Percentiles rank a stretch among this genome's conserved stretches.
Conservation (phyloP, 2,329 filamentous ascomycete species). For the Microcyclospora tardicrescens region DNA sequence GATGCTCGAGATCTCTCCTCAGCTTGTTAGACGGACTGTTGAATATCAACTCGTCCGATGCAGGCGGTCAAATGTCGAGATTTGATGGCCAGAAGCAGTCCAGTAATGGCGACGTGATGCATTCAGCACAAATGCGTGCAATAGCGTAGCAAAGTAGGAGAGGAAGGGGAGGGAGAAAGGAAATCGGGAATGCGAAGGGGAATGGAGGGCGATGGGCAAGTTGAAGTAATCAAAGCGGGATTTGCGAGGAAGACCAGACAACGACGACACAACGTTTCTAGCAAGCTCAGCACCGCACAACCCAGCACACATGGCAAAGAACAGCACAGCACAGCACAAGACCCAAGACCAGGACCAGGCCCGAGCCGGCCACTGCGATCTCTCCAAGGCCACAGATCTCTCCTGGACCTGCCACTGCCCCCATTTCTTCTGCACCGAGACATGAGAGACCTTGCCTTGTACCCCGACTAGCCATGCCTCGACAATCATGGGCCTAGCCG, state of each 20-base stretch:
- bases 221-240: neutral
- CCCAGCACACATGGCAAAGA: slow-evolving; percentile 4
- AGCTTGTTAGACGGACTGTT: too few relatives aligned
- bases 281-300: slow-evolving; percentile 4
- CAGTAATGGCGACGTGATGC: neutral
- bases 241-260: slow-evolving; percentile 1
- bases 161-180: slow-evolving; percentile 5
- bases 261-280: slow-evolving; percentile 3
- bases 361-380: too few relatives aligned
- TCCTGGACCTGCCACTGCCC: too few relatives aligned
- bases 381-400: too few relatives aligned
- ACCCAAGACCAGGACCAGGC: too few relatives aligned
- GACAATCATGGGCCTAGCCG: too few relatives aligned
- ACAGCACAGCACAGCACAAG: neutral
- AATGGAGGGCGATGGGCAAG: slow-evolving; percentile 1
- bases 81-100: slow-evolving; percentile 3
- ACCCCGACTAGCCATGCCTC: too few relatives aligned
- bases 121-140: neutral
- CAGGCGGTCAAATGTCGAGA: neutral
- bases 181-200: slow-evolving; percentile 4
- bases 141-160: neutral
- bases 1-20: too few relatives aligned
- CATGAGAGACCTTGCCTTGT: too few relatives aligned
- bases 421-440: too few relatives aligned
- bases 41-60: too few relatives aligned